Evolutionary conservation across 2,329 filamentous ascomycete species (phyloP), one percentile per base, ranked within the genome.

Genomic region (Ophiosphaerella narmari): DNA sequence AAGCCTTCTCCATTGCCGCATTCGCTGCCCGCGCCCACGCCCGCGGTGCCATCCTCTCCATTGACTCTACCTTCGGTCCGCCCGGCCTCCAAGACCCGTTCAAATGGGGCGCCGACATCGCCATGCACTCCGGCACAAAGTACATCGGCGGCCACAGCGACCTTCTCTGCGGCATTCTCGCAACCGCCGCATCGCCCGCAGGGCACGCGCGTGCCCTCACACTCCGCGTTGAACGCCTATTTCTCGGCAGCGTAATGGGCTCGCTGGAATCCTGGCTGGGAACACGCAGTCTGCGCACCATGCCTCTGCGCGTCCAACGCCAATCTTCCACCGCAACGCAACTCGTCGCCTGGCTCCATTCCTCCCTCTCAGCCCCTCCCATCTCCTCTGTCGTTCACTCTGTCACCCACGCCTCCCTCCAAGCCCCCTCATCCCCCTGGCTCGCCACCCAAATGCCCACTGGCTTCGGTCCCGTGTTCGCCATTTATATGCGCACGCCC

Each of bases 71-170:
- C 0, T 97, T 99, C 74, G 94, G 86, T 3, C 94, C 94, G 35
- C 94, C 94, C 29, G 90, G 90, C 24, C 78, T 99, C 50, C 88
- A 91, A 70, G 89, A 97, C 65, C 92, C 94, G 0, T 94, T 97
- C 65, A 68, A 73, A 24, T 87, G 83, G 71, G 93, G 91, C 39
- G 91, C 88, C 24, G 93, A 97, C 74, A 75, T 92, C 1, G 84
- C 96, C 31, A 89, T 97, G 90, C 94, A 99, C 75, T 88, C 84
- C 43, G 94, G 91, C 3, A 96, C 92, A 14, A 99, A 97, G 80
- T 99, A 97, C 75, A 85, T 99, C 60, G 94, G 94, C 16, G 94
- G 94, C 0, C 94, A 99, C 76, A 93, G 88, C 59, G 94, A 99
- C 75, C 82, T 97, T 81, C 83, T 97, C 5, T 95, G 90, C 68